Conservation (phyloP, 257 asterid genomes). For the Thymus quinquecostatus region DNA sequence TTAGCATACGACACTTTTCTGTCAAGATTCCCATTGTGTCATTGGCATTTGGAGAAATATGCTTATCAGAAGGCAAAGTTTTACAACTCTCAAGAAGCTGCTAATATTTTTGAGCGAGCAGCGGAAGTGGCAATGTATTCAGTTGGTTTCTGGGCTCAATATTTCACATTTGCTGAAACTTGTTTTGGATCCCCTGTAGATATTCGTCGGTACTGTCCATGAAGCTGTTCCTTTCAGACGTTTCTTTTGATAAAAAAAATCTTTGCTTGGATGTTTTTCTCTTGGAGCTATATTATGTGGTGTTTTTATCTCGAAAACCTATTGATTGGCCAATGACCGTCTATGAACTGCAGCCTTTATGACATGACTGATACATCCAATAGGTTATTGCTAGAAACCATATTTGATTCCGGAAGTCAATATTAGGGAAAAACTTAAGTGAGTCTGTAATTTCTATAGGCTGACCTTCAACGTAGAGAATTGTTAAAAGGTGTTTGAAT, state of each 20-base stretch:
- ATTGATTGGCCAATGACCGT: not conserved
- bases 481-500: not conserved
- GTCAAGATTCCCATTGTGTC: slow-evolving; percentile 79
- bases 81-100: slow-evolving; percentile 62
- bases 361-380: not conserved
- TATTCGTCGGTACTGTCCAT: slow-evolving; percentile 71
- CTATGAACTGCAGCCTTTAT: not conserved
- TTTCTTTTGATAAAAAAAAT: slow-evolving; percentile 20
- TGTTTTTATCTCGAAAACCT: slow-evolving; percentile 15
- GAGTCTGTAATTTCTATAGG: not conserved
- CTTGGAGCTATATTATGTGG: slow-evolving; percentile 4
- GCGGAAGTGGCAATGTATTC: slow-evolving; percentile 60
- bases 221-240: slow-evolving; percentile 24
- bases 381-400: slow-evolving; percentile 14
- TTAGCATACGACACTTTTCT: slow-evolving; percentile 74
- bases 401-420: slow-evolving; percentile 5
- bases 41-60: slow-evolving; percentile 83
- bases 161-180: slow-evolving; percentile 63
- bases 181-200: slow-evolving; percentile 67
- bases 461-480: slow-evolving; percentile 13
- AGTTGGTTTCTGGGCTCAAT: slow-evolving; percentile 83
- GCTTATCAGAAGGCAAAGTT: slow-evolving; percentile 66
- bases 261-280: slow-evolving; percentile 15
- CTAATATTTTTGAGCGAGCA: slow-evolving; percentile 69
- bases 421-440: not conserved